Percentiles rank a stretch among this genome's conserved stretches.
phyloP scores from a whole-genome alignment of 140 eudicot species.

The Anethum foeniculum region DNA sequence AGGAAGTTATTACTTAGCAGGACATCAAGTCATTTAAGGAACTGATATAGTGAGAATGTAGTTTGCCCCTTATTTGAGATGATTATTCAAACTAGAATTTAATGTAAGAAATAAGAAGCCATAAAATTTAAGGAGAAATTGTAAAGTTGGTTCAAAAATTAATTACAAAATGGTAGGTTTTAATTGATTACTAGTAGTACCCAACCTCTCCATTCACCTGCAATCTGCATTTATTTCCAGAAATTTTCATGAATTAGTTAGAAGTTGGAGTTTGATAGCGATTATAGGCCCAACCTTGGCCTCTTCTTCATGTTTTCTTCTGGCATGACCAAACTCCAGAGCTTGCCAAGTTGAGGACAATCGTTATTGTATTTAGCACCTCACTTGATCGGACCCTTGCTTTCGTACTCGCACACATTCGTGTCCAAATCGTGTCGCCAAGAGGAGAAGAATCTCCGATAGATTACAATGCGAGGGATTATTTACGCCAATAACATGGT shows the following conservation, averaged over 20 bases:
- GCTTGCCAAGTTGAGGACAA: background rate
- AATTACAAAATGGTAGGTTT: constrained; percentile 17
- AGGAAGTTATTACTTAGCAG: background rate
- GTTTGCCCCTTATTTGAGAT: background rate
- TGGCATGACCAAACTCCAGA: constrained; percentile 12
- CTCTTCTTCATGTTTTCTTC: constrained; percentile 8
- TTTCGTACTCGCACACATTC: background rate
- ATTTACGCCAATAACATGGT: background rate
- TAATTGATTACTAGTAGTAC: constrained; percentile 6
- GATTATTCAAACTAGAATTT: background rate
- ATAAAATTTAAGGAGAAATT: background rate
- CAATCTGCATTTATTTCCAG: constrained; percentile 27
- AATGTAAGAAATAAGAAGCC: background rate
- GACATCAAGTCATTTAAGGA: constrained; percentile 2
- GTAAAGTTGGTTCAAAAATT: constrained; percentile 14
- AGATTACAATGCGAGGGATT: background rate
- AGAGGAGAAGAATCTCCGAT: background rate
- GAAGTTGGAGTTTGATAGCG: constrained; percentile 20
- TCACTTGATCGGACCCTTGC: background rate
- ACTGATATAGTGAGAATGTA: constrained; percentile 2
- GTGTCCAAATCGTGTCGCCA: background rate
- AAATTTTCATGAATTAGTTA: constrained; percentile 17
- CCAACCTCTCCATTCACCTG: constrained; percentile 27
- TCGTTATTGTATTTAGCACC: background rate
- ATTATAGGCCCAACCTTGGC: background rate